These are phyloP conservation scores for Suillus tomentosus DNA, from an alignment of 768 basidiomycete species.

Conservation along the genomic window DNA sequence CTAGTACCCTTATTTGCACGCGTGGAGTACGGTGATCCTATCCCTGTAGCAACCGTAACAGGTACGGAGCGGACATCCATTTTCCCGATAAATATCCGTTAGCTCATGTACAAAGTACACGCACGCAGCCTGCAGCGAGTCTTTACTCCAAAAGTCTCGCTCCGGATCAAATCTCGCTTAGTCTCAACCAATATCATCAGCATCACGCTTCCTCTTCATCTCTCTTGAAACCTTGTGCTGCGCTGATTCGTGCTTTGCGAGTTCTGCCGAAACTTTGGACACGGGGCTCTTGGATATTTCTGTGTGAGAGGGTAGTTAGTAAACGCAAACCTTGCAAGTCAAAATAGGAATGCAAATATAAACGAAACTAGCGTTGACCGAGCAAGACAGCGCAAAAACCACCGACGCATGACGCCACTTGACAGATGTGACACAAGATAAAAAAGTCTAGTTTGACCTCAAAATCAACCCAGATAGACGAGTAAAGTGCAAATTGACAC, in stretches of 20 bases:
- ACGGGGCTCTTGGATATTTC: constrained; percentile 95
- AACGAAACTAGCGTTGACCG: neutral
- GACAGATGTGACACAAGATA: neutral
- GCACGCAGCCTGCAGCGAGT: neutral
- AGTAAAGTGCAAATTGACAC: neutral
- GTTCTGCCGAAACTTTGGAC: constrained; percentile 83
- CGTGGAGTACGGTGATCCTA: too few relatives aligned
- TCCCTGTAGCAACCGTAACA: neutral
- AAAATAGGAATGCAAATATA: neutral
- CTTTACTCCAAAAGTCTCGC: too few relatives aligned
- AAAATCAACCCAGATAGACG: neutral
- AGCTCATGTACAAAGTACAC: neutral
- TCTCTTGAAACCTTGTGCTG: constrained; percentile 89
- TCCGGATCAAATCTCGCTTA: too few relatives aligned
- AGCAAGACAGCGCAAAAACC: neutral
- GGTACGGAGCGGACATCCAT: neutral
- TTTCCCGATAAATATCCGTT: neutral
- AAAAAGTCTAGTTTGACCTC: neutral
- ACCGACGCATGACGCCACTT: neutral
- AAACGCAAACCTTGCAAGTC: neutral
- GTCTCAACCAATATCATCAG: constrained; percentile 60
- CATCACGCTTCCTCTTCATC: constrained; percentile 93
- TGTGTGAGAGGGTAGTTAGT: constrained; percentile 34
- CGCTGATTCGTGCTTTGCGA: constrained; percentile 90
- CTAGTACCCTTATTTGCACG: too few relatives aligned